These are phyloP conservation scores for Vanilla planifolia DNA, from an alignment of 106 monocot species.

Conservation along the genomic window DNA sequence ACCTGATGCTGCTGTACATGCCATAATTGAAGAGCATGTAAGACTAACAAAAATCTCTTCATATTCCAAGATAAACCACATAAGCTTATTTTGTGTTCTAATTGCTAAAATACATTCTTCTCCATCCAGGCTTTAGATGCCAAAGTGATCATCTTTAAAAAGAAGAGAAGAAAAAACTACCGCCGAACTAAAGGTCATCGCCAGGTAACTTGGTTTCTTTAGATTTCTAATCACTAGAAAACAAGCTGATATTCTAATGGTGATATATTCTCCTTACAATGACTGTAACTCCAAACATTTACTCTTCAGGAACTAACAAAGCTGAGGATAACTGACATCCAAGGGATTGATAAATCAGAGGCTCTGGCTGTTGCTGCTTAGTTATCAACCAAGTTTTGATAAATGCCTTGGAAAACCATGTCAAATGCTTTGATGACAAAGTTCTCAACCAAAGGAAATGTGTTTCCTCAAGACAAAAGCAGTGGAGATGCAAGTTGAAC, in stretches of 20 bases:
- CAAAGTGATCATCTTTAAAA: slow-evolving; percentile 98
- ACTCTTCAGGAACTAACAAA: slow-evolving; percentile 74
- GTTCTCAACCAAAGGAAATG: too few relatives aligned
- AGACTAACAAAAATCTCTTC: too few relatives aligned
- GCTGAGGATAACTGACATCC: slow-evolving; percentile 84
- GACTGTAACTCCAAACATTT: neutral
- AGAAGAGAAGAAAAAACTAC: slow-evolving; percentile 96
- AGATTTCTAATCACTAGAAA: neutral
- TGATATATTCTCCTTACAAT: too few relatives aligned
- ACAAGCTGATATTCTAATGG: too few relatives aligned
- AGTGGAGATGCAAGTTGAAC: too few relatives aligned
- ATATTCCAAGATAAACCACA: too few relatives aligned
- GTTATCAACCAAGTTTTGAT: too few relatives aligned
- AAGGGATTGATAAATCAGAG: slow-evolving; percentile 67
- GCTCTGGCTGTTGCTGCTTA: slow-evolving; percentile 43
- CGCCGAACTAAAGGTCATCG: slow-evolving; percentile 94
- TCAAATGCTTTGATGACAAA: too few relatives aligned
- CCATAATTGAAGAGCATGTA: slow-evolving; percentile 95
- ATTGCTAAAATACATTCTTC: neutral
- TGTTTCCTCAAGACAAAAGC: too few relatives aligned
- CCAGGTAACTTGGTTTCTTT: slow-evolving; percentile 39
- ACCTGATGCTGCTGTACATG: slow-evolving; percentile 83
- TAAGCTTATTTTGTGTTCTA: too few relatives aligned
- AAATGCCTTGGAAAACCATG: too few relatives aligned
- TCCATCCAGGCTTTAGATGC: slow-evolving; percentile 78